phyloP scores from a whole-genome alignment of 805 yeast species.

The Kockiozyma suomiensis region DNA sequence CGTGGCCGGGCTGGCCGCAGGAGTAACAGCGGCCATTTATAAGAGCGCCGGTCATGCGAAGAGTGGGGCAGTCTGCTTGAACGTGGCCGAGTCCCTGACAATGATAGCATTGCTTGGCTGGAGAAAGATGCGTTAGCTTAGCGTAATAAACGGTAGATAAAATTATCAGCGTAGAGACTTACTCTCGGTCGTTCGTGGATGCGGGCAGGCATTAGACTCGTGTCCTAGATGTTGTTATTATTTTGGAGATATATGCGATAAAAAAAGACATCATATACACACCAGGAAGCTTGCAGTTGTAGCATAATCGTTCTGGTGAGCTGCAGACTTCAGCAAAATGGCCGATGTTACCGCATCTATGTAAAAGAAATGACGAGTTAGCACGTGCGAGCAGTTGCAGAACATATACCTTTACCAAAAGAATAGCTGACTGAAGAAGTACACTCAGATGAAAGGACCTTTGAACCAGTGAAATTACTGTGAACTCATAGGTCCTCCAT shows the following conservation, averaged over 20 bases:
- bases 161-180: constrained; percentile 44
- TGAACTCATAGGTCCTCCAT: too few relatives aligned
- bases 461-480: too few relatives aligned
- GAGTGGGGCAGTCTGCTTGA: constrained; percentile 75
- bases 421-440: neutral
- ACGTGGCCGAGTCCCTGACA: constrained; percentile 90
- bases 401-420: neutral
- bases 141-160: neutral
- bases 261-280: neutral
- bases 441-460: too few relatives aligned
- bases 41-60: constrained; percentile 49
- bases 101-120: constrained; percentile 52
- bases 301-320: constrained; percentile 81
- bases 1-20: constrained; percentile 78
- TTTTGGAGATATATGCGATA: neutral
- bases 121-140: neutral
- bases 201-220: constrained; percentile 83
- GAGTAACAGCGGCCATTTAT: constrained; percentile 73
- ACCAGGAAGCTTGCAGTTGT: constrained; percentile 85
- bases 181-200: constrained; percentile 77
- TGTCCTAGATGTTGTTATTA: constrained; percentile 50
- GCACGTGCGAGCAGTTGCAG: too few relatives aligned
- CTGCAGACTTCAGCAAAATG: constrained; percentile 87
- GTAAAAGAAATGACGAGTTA: neutral
- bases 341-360: constrained; percentile 86